Base-by-base conservation (phyloP, 495 filamentous ascomycete species). In the Penicillium cataractarum region DNA sequence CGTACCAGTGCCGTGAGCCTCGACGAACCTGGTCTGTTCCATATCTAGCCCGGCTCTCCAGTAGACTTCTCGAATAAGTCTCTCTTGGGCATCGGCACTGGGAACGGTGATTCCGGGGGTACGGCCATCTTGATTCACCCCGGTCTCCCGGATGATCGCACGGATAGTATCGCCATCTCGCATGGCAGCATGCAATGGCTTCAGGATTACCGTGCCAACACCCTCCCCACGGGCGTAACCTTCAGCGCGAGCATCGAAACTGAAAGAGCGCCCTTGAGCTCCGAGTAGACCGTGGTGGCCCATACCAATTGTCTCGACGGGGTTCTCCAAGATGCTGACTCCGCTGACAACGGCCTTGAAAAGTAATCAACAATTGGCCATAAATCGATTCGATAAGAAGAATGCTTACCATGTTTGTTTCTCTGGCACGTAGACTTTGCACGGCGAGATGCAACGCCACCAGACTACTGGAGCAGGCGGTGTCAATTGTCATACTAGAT, bases 51-150 rank as follows among this genome's bases (percentile, higher is more conserved):
- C 71, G 8, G 75, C 78, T 37, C 63, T 62, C 4, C 26, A n/a
- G 46, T 82, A 83, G 1, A 78, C 73, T 27, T 77, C 69, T 0
- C 73, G 65, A 10, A 85, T 83, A 1, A 85, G 58, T n/a, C 54
- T 56, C 49, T 66, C 70, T 62, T 82, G 81, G 4, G 73, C 76
- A 15, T 71, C 58, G 9, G 50, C 50, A 53, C 69, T 83, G 1
- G 82, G 82, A 7, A 75, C 65, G 0, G 76, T 78, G 49, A 83
- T 78, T 6, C 77, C 78, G 12, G 58, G 49, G 12, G 79, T 83
- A 7, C 77, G 81, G 10, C 86, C 86, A 71, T 90, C 86, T 60
- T 87, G 73, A 24, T 79, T 78, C 24, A 68, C 63, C 2, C 64
- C 70, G 0, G 68, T 69, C 21, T 72, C 67, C 13, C 71, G 69